Evolutionary conservation across 331 rosid genomes (phyloP).

Genomic region (Stylosanthes scabra): DNA sequence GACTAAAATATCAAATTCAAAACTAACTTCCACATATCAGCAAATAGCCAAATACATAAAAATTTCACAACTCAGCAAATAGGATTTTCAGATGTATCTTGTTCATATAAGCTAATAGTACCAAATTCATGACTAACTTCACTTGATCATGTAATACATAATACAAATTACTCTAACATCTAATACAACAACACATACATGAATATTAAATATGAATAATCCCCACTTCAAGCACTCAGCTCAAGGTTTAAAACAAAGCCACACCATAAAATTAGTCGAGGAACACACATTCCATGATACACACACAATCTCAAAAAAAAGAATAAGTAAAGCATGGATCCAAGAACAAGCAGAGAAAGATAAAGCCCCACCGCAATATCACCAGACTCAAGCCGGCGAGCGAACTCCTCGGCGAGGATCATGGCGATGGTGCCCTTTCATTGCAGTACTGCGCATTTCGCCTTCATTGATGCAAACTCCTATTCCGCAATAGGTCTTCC

Average conservation of each 20-base stretch:
- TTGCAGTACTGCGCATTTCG: conserved; percentile 84
- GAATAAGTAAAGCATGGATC: no score
- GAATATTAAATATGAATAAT: neutral
- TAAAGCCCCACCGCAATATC: conserved; percentile 72
- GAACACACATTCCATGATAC: conserved; percentile 1
- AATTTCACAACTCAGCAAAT: neutral
- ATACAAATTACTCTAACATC: neutral
- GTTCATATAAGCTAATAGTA: conserved; percentile 31
- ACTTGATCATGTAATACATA: neutral
- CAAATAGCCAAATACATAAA: no score
- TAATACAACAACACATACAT: neutral
- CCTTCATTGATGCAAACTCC: conserved; percentile 81
- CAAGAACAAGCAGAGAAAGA: neutral
- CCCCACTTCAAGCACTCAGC: conserved; percentile 18
- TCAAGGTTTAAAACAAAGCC: conserved; percentile 1
- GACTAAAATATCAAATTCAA: no score
- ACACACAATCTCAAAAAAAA: neutral
- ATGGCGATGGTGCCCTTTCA: conserved; percentile 91
- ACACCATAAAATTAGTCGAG: neutral
- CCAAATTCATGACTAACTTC: conserved; percentile 28
- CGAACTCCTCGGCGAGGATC: conserved; percentile 96
- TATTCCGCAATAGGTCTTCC: conserved; percentile 35
- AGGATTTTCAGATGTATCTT: conserved; percentile 65
- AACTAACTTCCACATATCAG: no score
- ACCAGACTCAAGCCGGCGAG: conserved; percentile 81